Percentiles rank a stretch among this genome's conserved stretches.
phyloP scores from a whole-genome alignment of 352 stramenopile species.

The Blastocystis sp. region DNA sequence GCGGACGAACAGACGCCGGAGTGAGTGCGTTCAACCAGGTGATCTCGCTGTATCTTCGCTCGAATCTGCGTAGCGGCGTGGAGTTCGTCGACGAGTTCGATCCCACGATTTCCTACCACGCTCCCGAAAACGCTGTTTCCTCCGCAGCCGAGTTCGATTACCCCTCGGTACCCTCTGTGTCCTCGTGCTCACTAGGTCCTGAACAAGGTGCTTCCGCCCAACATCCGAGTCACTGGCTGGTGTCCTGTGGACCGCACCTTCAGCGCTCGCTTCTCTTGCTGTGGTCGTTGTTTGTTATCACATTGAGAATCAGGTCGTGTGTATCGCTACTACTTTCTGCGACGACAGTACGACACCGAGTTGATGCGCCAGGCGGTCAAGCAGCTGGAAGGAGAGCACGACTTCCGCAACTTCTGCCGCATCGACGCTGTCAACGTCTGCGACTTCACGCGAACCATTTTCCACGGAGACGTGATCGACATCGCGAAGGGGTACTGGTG shows the following conservation, averaged over 20 bases:
- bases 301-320: constrained; percentile 9
- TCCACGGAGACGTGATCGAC: constrained; percentile 8
- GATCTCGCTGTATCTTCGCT: constrained; percentile 56
- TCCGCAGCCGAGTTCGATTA: constrained; percentile 22
- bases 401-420: constrained; percentile 58
- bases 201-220: constrained; percentile 57
- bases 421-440: constrained; percentile 56
- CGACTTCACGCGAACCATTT: constrained; percentile 50
- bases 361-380: neutral
- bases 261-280: constrained; percentile 51
- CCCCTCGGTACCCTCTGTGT: neutral
- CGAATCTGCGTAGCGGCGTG: constrained; percentile 32
- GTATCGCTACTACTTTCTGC: constrained; percentile 60
- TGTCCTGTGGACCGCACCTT: constrained; percentile 37
- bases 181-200: neutral
- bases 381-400: constrained; percentile 36
- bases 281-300: neutral
- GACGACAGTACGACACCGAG: constrained; percentile 18
- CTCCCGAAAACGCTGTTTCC: neutral
- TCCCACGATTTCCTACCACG: neutral
- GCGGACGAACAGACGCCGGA: constrained; percentile 35
- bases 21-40: constrained; percentile 60
- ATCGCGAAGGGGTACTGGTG: neutral
- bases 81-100: constrained; percentile 56
- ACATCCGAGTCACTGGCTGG: constrained; percentile 52